phyloP scores from a whole-genome alignment of 2,329 filamentous ascomycete species.

The Fusarium sp. region DNA sequence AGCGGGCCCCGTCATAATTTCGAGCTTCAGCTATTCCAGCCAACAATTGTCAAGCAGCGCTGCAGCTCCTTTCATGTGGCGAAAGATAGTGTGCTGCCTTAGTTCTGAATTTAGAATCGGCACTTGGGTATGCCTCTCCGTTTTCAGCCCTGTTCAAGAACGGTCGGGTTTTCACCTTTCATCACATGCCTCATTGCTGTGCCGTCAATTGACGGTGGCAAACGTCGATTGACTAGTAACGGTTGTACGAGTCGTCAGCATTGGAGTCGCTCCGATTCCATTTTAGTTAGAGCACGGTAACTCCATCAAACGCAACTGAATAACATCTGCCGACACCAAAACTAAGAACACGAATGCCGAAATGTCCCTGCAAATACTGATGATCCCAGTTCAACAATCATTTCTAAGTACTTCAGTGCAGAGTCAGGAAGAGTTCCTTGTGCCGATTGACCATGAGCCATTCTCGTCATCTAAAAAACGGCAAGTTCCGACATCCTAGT shows the following conservation, averaged over 20 bases:
- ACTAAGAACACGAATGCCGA: constrained; percentile 18
- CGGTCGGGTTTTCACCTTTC: constrained; percentile 7
- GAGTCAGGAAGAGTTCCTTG: neutral
- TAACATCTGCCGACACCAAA: constrained; percentile 24
- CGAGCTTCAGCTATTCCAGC: constrained; percentile 9
- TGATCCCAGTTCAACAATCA: constrained; percentile 4
- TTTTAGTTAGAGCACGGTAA: constrained; percentile 11
- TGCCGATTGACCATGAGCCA: neutral
- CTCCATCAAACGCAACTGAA: constrained; percentile 1
- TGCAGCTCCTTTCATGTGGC: constrained; percentile 17
- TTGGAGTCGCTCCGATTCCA: constrained; percentile 9
- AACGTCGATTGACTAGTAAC: constrained; percentile 17
- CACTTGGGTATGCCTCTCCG: constrained; percentile 1
- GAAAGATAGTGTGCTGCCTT: constrained; percentile 10
- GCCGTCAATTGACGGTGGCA: constrained; percentile 23
- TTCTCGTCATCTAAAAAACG: constrained; percentile 3
- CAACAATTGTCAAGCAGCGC: neutral
- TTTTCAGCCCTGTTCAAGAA: constrained; percentile 36
- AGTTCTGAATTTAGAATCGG: constrained; percentile 23
- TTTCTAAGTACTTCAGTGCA: neutral
- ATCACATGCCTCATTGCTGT: constrained; percentile 27
- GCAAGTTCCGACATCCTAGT: constrained; percentile 1
- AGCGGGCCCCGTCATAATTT: constrained; percentile 2
- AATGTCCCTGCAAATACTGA: constrained; percentile 5
- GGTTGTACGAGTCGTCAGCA: constrained; percentile 16